Conservation (phyloP, 106 monocot genomes). For the Amphibolis antarctica region DNA sequence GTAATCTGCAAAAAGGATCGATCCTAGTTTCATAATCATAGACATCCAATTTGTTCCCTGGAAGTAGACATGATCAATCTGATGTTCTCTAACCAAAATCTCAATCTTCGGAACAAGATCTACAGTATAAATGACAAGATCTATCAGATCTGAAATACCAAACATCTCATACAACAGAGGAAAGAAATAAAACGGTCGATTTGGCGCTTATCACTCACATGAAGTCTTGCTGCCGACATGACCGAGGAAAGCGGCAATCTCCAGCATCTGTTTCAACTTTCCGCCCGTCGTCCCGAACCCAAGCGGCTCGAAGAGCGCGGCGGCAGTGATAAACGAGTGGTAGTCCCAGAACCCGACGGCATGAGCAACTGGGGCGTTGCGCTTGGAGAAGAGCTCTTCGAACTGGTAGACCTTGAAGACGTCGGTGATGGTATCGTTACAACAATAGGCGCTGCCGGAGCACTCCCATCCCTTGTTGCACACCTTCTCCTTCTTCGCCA, state of each 20-base stretch:
- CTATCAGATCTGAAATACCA: too few relatives aligned
- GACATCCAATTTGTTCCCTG: too few relatives aligned
- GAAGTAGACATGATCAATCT: too few relatives aligned
- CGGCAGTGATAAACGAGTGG: slow-evolving; percentile 85
- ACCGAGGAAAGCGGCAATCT: slow-evolving; percentile 89
- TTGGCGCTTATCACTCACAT: slow-evolving; percentile 33
- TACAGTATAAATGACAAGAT: too few relatives aligned
- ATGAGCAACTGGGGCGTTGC: slow-evolving; percentile 75
- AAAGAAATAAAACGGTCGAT: too few relatives aligned
- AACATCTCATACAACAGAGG: too few relatives aligned
- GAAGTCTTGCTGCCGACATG: slow-evolving; percentile 94
- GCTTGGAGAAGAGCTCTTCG: slow-evolving; percentile 86
- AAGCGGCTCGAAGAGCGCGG: slow-evolving; percentile 63
- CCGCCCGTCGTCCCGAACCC: slow-evolving; percentile 94
- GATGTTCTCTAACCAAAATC: too few relatives aligned
- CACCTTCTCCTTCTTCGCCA: slow-evolving; percentile 37
- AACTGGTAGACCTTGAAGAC: slow-evolving; percentile 91
- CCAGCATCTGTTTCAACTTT: slow-evolving; percentile 66
- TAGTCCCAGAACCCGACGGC: slow-evolving; percentile 93
- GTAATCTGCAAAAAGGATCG: too few relatives aligned
- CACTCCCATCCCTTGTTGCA: slow-evolving; percentile 98
- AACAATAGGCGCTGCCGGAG: slow-evolving; percentile 61
- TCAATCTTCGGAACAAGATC: too few relatives aligned
- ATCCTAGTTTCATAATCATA: too few relatives aligned
- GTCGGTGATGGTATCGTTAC: slow-evolving; percentile 81